Base-by-base conservation (phyloP, 257 asterid genomes). In the Cruciata laevipes region DNA sequence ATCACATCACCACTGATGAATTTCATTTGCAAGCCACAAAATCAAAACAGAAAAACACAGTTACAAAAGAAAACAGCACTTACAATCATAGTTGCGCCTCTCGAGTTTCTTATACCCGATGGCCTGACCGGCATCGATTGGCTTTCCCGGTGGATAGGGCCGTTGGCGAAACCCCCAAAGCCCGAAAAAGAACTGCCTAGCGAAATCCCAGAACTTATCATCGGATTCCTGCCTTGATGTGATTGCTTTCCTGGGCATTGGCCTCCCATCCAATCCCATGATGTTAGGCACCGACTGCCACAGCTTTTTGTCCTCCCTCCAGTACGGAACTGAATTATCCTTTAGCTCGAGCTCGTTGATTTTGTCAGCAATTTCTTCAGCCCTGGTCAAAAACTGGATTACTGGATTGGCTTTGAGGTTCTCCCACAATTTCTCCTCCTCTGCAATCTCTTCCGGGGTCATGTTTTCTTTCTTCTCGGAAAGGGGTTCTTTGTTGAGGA, bases 81-180 rank as follows among this genome's bases (percentile, higher is more conserved):
- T 82, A 94, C 97, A 90, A 77, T 94, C 97, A 79, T 90, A 75
- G 72, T 88, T 88, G 23, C 97, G 89, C 79, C 72, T 77, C 75
- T 90, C 97, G 17, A 94, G 97, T 64, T 61, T 76, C 85, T 94
- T 90, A 75, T 90, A 90, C 30, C 99, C 99, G 20, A 94, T 94
- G 44, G 97, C 97, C 84, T 94, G 99, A 23, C 96, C 82, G 42
- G 81, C 97, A 74, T 94, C 99, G 56, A 90, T 88, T 23, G 99
- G 96, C 76, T 84, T 85, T 65, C 95, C 97, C 0, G 96, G 86
- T 3, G 99, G 99, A 77, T 94, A 94, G 1, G 99, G 97, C 71
- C 99, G 83, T 64, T 94, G 99, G 37, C 83, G 74, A 83, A 94
- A 94, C 30, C 99, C 95, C 99, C 99, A 94, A 64, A 94, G 97